A percentile compares a stretch with the other conserved stretches of the same genome.
These are phyloP conservation scores for Eutrema japonicum DNA, from an alignment of 345 rosid genomes.

Conservation along the genomic window DNA sequence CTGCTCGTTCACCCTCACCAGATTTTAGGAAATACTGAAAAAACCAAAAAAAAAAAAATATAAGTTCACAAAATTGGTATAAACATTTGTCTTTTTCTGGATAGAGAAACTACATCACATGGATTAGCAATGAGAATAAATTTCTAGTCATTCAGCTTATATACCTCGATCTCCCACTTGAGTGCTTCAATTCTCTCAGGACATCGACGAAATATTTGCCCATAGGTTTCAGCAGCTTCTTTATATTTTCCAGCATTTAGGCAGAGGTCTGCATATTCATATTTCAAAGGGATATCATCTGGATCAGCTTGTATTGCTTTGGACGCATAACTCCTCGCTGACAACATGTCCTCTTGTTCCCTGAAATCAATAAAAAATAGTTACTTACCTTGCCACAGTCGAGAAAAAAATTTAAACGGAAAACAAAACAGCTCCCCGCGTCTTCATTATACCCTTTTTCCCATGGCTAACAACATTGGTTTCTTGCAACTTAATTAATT, in stretches of 20 bases:
- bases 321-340: conserved; percentile 65
- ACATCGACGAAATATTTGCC: conserved; percentile 59
- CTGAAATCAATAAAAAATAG: conserved; percentile 47
- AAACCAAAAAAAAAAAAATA: conserved; percentile 6
- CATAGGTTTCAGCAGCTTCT: conserved; percentile 85
- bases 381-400: conserved; percentile 18
- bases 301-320: conserved; percentile 91
- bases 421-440: conserved; percentile 14
- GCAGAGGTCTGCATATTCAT: conserved; percentile 67
- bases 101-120: conserved; percentile 22
- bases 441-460: conserved; percentile 10
- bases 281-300: conserved; percentile 61
- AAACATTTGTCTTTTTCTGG: conserved; percentile 16
- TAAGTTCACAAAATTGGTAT: background rate
- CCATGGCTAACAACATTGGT: background rate
- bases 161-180: conserved; percentile 69
- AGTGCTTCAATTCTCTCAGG: conserved; percentile 65
- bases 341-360: conserved; percentile 60
- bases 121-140: conserved; percentile 20
- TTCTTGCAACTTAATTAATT: conserved; percentile 13
- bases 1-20: conserved; percentile 63
- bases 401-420: conserved; percentile 1
- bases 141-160: conserved; percentile 18
- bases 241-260: conserved; percentile 62
- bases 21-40: conserved; percentile 71